A percentile compares a stretch with the other conserved stretches of the same genome.
Evolutionary conservation across 2,329 filamentous ascomycete species (phyloP).

Genomic region (Zymoseptoria crescenta): DNA sequence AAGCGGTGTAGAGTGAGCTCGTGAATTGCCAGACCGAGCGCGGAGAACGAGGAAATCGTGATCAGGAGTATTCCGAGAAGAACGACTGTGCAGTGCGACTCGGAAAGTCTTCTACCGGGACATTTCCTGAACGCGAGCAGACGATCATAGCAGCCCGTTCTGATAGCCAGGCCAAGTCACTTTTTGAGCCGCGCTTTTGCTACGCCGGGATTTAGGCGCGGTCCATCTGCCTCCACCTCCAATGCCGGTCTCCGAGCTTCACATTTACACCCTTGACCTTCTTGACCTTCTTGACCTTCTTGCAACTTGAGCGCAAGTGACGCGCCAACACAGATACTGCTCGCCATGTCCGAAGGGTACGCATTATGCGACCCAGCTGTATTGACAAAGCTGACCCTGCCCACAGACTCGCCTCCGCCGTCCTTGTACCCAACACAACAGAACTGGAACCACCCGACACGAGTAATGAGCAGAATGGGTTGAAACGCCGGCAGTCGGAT

Average conservation of each 20-base stretch:
- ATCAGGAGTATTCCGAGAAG: neutral
- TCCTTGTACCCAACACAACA: neutral
- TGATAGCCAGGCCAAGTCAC: neutral
- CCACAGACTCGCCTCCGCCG: neutral
- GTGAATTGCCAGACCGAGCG: neutral
- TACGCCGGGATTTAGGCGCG: neutral
- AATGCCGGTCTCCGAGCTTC: neutral
- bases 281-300: neutral
- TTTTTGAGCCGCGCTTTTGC: neutral
- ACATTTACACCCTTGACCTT: neutral
- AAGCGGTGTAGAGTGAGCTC: neutral
- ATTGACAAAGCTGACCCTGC: neutral
- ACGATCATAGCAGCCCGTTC: too few species aligned
- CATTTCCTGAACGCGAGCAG: neutral
- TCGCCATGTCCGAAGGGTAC: neutral
- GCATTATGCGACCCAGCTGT: neutral
- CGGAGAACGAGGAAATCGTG: neutral
- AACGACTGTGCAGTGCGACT: neutral
- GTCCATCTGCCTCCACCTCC: neutral
- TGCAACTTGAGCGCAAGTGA: neutral
- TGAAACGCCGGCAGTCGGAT: constrained; percentile 23
- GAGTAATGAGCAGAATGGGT: constrained; percentile 8
- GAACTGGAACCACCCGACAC: neutral
- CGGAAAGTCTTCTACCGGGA: neutral
- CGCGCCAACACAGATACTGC: neutral